phyloP scores from a whole-genome alignment of 73 alveolate genomes.

The Diophrys appendiculata region DNA sequence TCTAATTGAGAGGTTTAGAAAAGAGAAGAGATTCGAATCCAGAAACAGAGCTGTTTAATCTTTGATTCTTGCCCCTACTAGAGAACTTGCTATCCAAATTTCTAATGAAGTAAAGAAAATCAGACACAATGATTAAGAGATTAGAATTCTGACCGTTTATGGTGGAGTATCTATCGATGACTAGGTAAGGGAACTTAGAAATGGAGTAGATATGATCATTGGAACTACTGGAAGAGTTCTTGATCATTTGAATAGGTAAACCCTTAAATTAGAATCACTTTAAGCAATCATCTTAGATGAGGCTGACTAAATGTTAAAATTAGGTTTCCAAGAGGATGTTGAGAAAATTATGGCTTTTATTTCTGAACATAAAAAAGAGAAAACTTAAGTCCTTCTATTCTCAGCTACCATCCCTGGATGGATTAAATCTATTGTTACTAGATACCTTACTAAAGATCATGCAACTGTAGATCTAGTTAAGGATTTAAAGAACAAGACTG shows the following conservation, averaged over 20 bases:
- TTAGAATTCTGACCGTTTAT: conserved; percentile 61
- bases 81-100: conserved; percentile 94
- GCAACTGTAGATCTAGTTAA: conserved; percentile 83
- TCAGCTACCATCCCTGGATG: conserved; percentile 98
- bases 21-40: conserved; percentile 48
- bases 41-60: conserved; percentile 4
- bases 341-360: conserved; percentile 83
- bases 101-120: conserved; percentile 64
- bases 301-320: conserved; percentile 98
- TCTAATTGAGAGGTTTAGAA: conserved; percentile 74
- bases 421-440: conserved; percentile 91
- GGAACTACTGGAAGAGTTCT: conserved; percentile 99
- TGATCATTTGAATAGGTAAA: conserved; percentile 93
- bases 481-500: conserved; percentile 93
- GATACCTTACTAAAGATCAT: conserved; percentile 64
- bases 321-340: conserved; percentile 99
- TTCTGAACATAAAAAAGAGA: conserved; percentile 68
- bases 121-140: conserved; percentile 67
- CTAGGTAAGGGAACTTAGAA: conserved; percentile 77
- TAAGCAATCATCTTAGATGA: conserved; percentile 90
- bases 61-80: conserved; percentile 88
- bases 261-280: conserved; percentile 68
- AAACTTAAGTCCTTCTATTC: conserved; percentile 87
- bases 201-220: conserved; percentile 96
- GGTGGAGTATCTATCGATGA: conserved; percentile 94